Base-by-base conservation (phyloP, 148 eudicot genomes). In the Euryodendron excelsum region DNA sequence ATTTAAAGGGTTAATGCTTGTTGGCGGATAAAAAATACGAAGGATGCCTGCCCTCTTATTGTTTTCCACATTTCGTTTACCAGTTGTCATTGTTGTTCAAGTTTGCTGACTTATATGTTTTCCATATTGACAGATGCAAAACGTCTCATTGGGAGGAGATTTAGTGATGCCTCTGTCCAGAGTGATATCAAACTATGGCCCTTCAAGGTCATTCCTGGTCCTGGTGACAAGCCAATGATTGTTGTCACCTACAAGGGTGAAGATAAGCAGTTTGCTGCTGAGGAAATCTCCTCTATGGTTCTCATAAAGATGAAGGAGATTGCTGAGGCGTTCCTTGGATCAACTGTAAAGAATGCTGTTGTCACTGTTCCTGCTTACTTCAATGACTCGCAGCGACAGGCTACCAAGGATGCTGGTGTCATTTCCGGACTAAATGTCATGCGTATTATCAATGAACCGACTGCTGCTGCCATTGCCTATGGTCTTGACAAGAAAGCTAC, bases 141-240 rank as follows among this genome's bases (percentile, higher is more conserved):
- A 68, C 79, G 79, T 45, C 65, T 76, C 23, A 76, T 76, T 48
- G 79, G 79, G 5, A 76, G 79, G 79, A 76, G 79, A 39, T 64
- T 45, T 21, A 63, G 71, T 14, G 79, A 75, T 39, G 20, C 78
- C 39, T 41, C 78, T 39, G 78, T 75, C 27, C 69, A 61, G 55
- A 60, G 50, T 27, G 78, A 75, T 20, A 61, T 28, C 23, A 61
- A 61, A 48, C 34, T 60, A 18, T 75, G 78, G 78, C 78, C 78
- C n/a, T 75, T 75, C 69, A 75, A 75, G 37, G 78, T 75, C 12
- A 27, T 61, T 11, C n/a, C 78, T 61, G 78, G 78, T 44, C 56
- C 78, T 23, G 78, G 67, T 14, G 78, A 75, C 48, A 75, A 75
- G 56, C 78, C 78, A 36, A 75, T 75, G 78, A 75, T 75, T 75